Base-by-base conservation (phyloP, 306 rosid genomes). In the Senna siamea region DNA sequence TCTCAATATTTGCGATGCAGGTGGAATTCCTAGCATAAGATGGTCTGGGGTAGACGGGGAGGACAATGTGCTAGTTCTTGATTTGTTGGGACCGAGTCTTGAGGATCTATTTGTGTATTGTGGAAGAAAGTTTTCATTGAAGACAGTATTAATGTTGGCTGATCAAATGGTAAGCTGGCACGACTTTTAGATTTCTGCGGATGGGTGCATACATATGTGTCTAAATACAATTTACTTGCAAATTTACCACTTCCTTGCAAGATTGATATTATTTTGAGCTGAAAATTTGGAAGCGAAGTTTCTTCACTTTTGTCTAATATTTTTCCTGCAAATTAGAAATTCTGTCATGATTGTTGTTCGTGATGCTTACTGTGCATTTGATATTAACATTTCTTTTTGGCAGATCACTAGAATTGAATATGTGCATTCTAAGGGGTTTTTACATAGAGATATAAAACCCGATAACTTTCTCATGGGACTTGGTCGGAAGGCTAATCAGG, bases 401-500 rank as follows among this genome's bases (percentile, higher is more conserved):
- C 75, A 95, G 99, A 85, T 95, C 74, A 85, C 90, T 30, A 88
- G 98, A 80, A 92, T 92, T 70, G 99, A 95, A 69, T 92, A 86
- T 69, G 92, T 80, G 56, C 99, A 95, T 79, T 95, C 99, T 19
- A 95, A 92, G 80, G 99, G 99, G 10, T 95, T 84, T 82, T 83
- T 95, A 56, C 99, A 92, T 9, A 87, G 99, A 83, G 99, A 95
- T 65, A 88, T 95, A 50, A 95, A 95, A 69, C 97, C 99, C 2
- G 99, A 94, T 81, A 94, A 94, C 85, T 94, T 94, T 76, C 96
- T 94, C 68, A 94, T 92, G 99, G 98, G 99, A 53, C 97, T 95
- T 80, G 98, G 98, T 65, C 93, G 96, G 65, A 95, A 92, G 74
- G 99, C 97, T 19, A 95, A 92, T 72, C 99, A 92, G 98, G 99